phyloP scores from a whole-genome alignment of 352 stramenopile species.

The Globisporangium polare region DNA sequence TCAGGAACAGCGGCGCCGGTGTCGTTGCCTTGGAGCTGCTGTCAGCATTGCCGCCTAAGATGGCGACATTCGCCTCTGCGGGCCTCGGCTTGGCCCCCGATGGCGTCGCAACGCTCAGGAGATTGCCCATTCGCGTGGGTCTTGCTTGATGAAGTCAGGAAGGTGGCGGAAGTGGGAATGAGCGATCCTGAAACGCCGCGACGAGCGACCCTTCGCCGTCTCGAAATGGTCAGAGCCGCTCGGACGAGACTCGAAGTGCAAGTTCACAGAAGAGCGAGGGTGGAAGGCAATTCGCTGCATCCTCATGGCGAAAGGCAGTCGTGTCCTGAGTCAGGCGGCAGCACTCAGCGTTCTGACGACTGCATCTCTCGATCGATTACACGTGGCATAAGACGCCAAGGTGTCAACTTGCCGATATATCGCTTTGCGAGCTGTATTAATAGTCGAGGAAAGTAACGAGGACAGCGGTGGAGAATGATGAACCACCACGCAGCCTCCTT shows the following conservation, averaged over 20 bases:
- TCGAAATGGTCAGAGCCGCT: background rate
- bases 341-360: background rate
- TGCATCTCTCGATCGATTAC: background rate
- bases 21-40: background rate
- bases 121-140: constrained; percentile 6
- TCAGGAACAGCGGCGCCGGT: constrained; percentile 40
- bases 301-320: background rate
- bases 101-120: constrained; percentile 7
- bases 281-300: background rate
- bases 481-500: background rate
- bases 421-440: background rate
- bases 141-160: background rate
- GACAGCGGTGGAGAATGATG: background rate
- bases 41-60: background rate
- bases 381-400: background rate
- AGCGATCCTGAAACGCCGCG: background rate
- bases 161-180: background rate
- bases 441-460: background rate
- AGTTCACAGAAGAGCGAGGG: background rate
- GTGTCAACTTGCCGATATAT: background rate
- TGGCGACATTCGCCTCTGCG: background rate
- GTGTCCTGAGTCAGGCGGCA: background rate
- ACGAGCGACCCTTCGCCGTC: background rate
- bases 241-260: background rate
- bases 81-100: background rate